These are phyloP conservation scores for Oehlia diaphana DNA, from an alignment of 192 early-diverging fungal genomes.

Conservation along the genomic window DNA sequence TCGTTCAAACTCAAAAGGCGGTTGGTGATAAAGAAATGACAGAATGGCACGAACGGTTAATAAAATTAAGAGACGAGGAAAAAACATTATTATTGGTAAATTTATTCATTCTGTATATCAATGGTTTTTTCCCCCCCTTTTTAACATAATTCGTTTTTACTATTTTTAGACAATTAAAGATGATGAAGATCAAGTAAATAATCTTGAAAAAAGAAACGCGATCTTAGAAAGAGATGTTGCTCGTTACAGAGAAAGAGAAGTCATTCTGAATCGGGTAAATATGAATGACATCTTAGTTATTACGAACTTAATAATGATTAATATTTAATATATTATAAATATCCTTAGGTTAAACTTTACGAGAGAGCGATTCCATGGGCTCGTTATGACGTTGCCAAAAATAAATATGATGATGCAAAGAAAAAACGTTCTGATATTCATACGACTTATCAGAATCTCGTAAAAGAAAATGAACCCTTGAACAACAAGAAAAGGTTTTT, in stretches of 20 bases:
- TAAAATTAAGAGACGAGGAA: constrained; percentile 54
- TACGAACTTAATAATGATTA: not conserved
- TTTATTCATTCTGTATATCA: not conserved
- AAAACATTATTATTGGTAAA: constrained; percentile 44
- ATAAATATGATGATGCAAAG: constrained; percentile 53
- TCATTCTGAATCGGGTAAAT: constrained; percentile 49
- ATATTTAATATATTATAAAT: not conserved
- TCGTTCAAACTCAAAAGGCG: constrained; percentile 83
- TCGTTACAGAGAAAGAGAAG: constrained; percentile 70
- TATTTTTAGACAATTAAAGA: constrained; percentile 32
- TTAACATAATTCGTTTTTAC: not conserved
- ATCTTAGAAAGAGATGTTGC: constrained; percentile 76
- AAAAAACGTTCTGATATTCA: constrained; percentile 40
- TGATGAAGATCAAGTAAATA: constrained; percentile 56
- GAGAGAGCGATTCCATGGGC: constrained; percentile 63
- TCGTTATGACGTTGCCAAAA: constrained; percentile 61
- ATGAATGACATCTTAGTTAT: not conserved
- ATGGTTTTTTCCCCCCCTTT: not conserved
- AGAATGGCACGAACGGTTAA: constrained; percentile 67
- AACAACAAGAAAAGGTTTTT: constrained; percentile 36
- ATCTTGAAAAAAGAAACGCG: constrained; percentile 68
- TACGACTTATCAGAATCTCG: constrained; percentile 37
- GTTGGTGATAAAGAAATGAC: constrained; percentile 70
- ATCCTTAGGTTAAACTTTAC: constrained; percentile 53
- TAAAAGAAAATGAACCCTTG: constrained; percentile 43